phyloP scores from a whole-genome alignment of 2,329 filamentous ascomycete genomes.

The Sporothrix phasma region DNA sequence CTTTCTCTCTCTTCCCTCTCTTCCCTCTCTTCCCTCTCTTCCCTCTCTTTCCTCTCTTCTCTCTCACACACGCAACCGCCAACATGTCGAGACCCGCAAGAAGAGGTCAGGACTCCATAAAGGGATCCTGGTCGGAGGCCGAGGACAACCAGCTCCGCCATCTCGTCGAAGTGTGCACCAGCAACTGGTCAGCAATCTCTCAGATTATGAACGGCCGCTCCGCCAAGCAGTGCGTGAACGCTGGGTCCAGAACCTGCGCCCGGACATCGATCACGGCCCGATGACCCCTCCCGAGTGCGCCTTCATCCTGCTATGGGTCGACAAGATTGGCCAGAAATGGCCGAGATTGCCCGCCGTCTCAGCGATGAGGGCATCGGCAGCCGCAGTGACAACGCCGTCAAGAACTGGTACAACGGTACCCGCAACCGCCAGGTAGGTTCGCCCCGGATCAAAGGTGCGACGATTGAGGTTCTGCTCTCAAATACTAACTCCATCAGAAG shows the following conservation, averaged over 20 bases:
- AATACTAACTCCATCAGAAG: not conserved
- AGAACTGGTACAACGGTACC: conserved; percentile 97
- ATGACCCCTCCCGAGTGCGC: conserved; percentile 61
- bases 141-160: conserved; percentile 59
- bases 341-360: conserved; percentile 76
- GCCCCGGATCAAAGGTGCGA: no score
- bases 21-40: not conserved
- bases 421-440: conserved; percentile 68
- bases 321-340: conserved; percentile 76
- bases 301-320: conserved; percentile 67
- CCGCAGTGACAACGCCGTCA: conserved; percentile 88
- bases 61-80: not conserved
- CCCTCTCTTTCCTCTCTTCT: not conserved
- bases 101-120: not conserved
- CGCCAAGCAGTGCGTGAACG: conserved; percentile 91
- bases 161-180: conserved; percentile 58
- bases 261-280: conserved; percentile 60
- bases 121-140: conserved; percentile 61
- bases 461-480: no score
- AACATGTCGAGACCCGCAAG: not conserved
- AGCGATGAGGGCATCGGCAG: conserved; percentile 37
- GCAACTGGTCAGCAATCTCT: conserved; percentile 87
- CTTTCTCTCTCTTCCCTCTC: not conserved
- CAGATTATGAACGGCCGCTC: conserved; percentile 65
- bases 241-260: conserved; percentile 88